Base-by-base conservation (phyloP, 2,329 filamentous ascomycete genomes). In the Monosporascus sp. region DNA sequence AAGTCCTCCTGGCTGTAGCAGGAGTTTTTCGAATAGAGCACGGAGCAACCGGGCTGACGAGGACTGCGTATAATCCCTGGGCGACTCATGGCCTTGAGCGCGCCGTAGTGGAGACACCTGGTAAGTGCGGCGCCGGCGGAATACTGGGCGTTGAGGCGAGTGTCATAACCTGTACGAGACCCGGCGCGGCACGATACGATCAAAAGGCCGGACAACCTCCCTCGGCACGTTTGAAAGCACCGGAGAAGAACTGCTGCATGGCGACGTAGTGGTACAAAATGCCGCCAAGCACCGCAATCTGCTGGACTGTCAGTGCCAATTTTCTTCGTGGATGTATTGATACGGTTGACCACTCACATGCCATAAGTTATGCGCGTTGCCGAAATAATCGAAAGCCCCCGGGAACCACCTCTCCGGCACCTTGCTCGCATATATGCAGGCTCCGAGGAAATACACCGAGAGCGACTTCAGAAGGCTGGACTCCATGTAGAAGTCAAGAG, bases 261-360 rank as follows among this genome's bases (percentile, higher is more conserved):
- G 94, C 94, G 22, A 82, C 80, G 73, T 97, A 99, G 71, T 99
- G 94, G 70, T 96, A 97, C n/a, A 97, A 72, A 54, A 99, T 99
- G 11, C 94, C 94, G 17, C 92, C 91, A 27, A 99, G 76, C 11
- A 99, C 94, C 7, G 94, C 94, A 37, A 96, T 73, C 71, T 99
- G 91, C 91, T 96, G 55, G 95, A 84, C 69, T 95, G 96, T 75
- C 96, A 94, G 26, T n/a, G 2, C 31, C 16, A 20, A 7, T 5
- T n/a, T 16, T 22, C 41, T 72, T 87, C 91, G 44, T 88, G 88
- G 91, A 78, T 68, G 94, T 94, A 70, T 95, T 91, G 64, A 96
- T 95, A 68, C 87, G 82, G 51, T 91, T 90, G 17, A 6, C 62
- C 79, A 88, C 88, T 63, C 52, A 69, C 63, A 53, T 99, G 94